These are phyloP conservation scores for Neocallimastix lanati DNA, from an alignment of 192 early-diverging fungal species.

Conservation along the genomic window DNA sequence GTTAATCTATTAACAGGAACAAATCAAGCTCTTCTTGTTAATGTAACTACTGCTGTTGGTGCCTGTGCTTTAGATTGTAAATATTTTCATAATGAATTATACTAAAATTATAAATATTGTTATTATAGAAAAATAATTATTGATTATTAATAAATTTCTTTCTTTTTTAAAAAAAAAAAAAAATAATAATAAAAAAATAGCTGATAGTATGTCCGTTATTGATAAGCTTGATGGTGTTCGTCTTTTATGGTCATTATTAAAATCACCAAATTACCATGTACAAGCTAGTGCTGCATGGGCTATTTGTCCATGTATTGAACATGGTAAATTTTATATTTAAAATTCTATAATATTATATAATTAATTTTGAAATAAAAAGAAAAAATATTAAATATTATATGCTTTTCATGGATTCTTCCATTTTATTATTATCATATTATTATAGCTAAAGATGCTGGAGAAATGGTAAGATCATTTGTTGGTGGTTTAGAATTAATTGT, in stretches of 20 bases:
- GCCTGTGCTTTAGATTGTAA: constrained; percentile 35
- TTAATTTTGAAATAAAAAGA: too few species aligned
- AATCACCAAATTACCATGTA: constrained; percentile 32
- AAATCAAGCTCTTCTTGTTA: constrained; percentile 35
- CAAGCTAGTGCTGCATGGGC: constrained; percentile 48
- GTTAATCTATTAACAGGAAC: constrained; percentile 39
- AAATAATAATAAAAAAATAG: too few species aligned
- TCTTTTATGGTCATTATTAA: constrained; percentile 44
- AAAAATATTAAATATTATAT: too few species aligned
- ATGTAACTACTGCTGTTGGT: constrained; percentile 43
- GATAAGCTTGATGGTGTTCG: constrained; percentile 41
- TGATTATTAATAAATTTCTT: too few species aligned
- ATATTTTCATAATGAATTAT: too few species aligned
- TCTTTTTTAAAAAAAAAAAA: too few species aligned
- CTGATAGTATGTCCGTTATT: constrained; percentile 44
- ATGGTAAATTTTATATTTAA: constrained; percentile 35
- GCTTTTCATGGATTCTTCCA: too few species aligned
- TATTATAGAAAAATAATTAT: too few species aligned
- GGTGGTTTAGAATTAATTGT: constrained; percentile 48
- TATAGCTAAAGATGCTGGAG: constrained; percentile 42
- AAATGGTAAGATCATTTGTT: constrained; percentile 52
- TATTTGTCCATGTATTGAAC: constrained; percentile 47
- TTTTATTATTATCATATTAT: constrained; percentile 4
- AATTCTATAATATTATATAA: too few species aligned
- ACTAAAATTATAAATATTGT: too few species aligned